Conservation (phyloP, 441 rosid species). For the Corymbia calophylla region DNA sequence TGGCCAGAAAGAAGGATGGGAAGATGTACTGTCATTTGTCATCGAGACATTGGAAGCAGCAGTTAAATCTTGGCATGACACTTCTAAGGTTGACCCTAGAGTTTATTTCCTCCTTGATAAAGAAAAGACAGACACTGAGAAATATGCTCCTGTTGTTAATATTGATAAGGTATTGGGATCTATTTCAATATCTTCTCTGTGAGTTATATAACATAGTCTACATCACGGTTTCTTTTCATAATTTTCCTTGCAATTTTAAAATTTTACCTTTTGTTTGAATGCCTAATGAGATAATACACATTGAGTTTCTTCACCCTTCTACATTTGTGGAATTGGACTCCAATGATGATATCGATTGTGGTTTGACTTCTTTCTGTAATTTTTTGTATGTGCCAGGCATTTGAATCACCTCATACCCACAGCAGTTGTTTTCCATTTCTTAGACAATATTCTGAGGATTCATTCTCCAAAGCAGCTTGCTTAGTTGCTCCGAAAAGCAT, state of each 20-base stretch:
- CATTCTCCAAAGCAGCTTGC: slow-evolving; percentile 85
- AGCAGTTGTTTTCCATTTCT: slow-evolving; percentile 78
- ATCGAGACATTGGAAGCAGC: slow-evolving; percentile 78
- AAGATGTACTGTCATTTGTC: slow-evolving; percentile 54
- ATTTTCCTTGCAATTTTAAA: not conserved
- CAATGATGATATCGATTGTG: not conserved
- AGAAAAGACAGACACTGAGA: slow-evolving; percentile 72
- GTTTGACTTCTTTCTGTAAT: not conserved
- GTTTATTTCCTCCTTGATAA: slow-evolving; percentile 72
- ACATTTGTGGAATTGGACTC: not conserved
- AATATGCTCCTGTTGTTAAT: slow-evolving; percentile 80
- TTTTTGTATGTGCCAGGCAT: slow-evolving; percentile 51
- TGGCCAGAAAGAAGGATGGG: slow-evolving; percentile 51
- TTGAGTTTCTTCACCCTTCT: not conserved
- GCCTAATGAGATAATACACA: not conserved
- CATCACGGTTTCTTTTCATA: not conserved
- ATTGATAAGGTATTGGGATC: slow-evolving; percentile 61
- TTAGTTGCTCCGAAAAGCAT: slow-evolving; percentile 68
- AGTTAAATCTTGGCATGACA: slow-evolving; percentile 79
- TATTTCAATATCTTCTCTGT: not conserved
- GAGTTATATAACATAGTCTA: not conserved
- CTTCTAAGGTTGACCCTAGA: slow-evolving; percentile 73
- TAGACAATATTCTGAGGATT: slow-evolving; percentile 83
- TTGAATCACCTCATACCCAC: slow-evolving; percentile 93
- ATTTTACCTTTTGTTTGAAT: not conserved